A percentile compares a stretch with the other conserved stretches of the same genome.
Conservation (phyloP, 2,329 filamentous ascomycete genomes). For the Monosporascus ibericus region DNA sequence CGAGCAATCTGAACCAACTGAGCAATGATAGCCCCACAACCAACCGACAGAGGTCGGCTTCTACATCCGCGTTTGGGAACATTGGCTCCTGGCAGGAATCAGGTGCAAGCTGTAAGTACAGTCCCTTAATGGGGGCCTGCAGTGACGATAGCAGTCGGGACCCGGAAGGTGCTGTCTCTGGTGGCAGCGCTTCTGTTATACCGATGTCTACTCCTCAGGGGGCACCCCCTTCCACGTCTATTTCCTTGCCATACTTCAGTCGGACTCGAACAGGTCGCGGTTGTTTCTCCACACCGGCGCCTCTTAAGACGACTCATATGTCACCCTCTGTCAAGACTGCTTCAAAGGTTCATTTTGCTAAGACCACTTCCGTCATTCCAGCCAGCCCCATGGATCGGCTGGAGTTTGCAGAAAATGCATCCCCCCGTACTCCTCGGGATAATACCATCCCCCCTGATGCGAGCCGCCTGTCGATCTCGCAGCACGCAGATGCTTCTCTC, state of each 20-base stretch:
- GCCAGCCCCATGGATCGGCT: constrained; percentile 56
- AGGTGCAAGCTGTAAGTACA: constrained; percentile 37
- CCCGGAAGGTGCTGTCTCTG: constrained; percentile 12
- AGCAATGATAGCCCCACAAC: constrained; percentile 42
- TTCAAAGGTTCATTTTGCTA: constrained; percentile 43
- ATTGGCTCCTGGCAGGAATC: constrained; percentile 16
- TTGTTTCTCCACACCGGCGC: constrained; percentile 28
- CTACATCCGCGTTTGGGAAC: constrained; percentile 34
- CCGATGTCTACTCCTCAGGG: constrained; percentile 27
- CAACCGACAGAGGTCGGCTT: constrained; percentile 35
- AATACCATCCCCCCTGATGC: constrained; percentile 70
- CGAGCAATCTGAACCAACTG: constrained; percentile 27
- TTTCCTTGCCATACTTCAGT: constrained; percentile 33
- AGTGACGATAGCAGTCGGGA: constrained; percentile 6
- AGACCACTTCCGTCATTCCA: constrained; percentile 43
- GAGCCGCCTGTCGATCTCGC: constrained; percentile 77
- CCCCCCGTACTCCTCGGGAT: constrained; percentile 76
- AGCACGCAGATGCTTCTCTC: constrained; percentile 34
- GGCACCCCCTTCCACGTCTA: constrained; percentile 25
- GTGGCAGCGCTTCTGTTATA: constrained; percentile 17
- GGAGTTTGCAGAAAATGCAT: constrained; percentile 41
- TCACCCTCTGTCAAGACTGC: constrained; percentile 22
- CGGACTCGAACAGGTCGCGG: constrained; percentile 28
- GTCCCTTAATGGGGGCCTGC: constrained; percentile 15
- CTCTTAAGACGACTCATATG: constrained; percentile 20